These are phyloP conservation scores for Hypoxylon sp. DNA, from an alignment of 2,329 filamentous ascomycete species.

Conservation along the genomic window DNA sequence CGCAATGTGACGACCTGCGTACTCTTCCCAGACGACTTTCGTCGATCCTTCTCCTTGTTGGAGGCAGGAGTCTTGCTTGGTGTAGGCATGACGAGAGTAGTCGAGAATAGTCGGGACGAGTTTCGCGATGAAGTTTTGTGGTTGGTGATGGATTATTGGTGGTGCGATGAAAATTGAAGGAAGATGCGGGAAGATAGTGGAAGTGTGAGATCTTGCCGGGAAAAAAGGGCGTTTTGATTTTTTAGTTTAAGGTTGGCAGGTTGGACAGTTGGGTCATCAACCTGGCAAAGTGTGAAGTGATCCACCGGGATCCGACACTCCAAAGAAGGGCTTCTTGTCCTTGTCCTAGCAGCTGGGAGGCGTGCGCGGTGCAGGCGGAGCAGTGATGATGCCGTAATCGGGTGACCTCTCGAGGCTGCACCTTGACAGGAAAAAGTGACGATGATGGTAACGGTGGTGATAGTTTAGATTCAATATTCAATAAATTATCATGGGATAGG, in stretches of 20 bases:
- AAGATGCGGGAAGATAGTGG: conserved; percentile 26
- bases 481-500: conserved; percentile 31
- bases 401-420: background rate
- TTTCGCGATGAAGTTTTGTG: conserved; percentile 8
- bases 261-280: too few species aligned
- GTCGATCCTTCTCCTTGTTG: conserved; percentile 56
- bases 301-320: conserved; percentile 38
- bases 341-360: conserved; percentile 7
- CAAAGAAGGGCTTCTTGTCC: conserved; percentile 27
- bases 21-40: conserved; percentile 51
- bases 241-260: conserved; percentile 34
- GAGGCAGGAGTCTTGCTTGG: conserved; percentile 48
- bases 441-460: conserved; percentile 39
- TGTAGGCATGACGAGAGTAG: conserved; percentile 50
- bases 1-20: conserved; percentile 61
- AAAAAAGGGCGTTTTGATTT: conserved; percentile 30
- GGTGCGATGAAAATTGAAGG: conserved; percentile 19
- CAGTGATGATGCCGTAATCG: conserved; percentile 5
- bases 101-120: too few species aligned
- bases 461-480: conserved; percentile 7
- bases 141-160: conserved; percentile 17
- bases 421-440: conserved; percentile 29
- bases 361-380: conserved; percentile 17
- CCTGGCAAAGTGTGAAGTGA: conserved; percentile 38
- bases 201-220: conserved; percentile 24